phyloP scores from a whole-genome alignment of 2,329 filamentous ascomycete species.

The Fusarium incarnatum region DNA sequence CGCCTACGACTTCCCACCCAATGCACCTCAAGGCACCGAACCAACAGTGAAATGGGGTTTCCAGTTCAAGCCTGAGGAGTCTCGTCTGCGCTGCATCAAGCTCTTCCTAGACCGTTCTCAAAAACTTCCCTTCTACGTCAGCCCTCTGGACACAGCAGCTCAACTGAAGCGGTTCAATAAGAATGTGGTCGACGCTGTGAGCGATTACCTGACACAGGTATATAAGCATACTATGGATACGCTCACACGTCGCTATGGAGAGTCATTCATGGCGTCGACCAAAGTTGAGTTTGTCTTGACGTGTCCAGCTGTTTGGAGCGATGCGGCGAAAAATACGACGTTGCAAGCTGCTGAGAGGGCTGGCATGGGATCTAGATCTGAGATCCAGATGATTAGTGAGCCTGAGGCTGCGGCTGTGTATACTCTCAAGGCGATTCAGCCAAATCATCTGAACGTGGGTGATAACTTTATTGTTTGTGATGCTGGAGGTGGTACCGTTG shows the following conservation, averaged over 20 bases:
- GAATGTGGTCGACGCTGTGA: conserved; percentile 82
- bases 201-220: conserved; percentile 82
- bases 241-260: conserved; percentile 78
- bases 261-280: conserved; percentile 81
- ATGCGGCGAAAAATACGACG: conserved; percentile 86
- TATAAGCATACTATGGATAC: conserved; percentile 84
- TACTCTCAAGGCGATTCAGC: conserved; percentile 82
- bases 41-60: conserved; percentile 80
- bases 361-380: conserved; percentile 77
- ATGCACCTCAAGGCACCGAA: conserved; percentile 51
- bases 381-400: conserved; percentile 83
- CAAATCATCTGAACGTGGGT: conserved; percentile 76
- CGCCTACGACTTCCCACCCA: conserved; percentile 63
- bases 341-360: conserved; percentile 81
- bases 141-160: conserved; percentile 79
- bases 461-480: conserved; percentile 74
- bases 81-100: conserved; percentile 83
- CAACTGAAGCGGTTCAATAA: conserved; percentile 80
- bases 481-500: conserved; percentile 73
- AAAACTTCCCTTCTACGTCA: conserved; percentile 84
- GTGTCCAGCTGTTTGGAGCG: conserved; percentile 86
- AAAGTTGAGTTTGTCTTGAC: conserved; percentile 84
- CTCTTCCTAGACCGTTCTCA: conserved; percentile 84
- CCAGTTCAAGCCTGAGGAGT: conserved; percentile 82
- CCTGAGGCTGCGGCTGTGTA: conserved; percentile 85